Percentiles rank a stretch among this genome's conserved stretches.
Evolutionary conservation across 208 protist species (phyloP).

Genomic region (Trypanosoma scelopori): DNA sequence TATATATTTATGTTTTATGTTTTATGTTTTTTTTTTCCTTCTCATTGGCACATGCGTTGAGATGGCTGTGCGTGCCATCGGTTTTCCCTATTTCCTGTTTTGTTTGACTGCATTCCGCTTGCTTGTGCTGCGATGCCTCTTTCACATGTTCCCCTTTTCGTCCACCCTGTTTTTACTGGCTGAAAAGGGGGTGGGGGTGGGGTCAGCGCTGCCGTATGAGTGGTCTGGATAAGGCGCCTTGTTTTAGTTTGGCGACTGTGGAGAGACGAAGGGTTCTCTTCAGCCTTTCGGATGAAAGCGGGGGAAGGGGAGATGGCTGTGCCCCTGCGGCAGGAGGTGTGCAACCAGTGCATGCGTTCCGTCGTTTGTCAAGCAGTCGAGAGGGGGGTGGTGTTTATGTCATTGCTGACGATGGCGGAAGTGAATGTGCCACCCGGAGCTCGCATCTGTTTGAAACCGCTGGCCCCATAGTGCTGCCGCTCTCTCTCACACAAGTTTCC

Average conservation of each 20-base stretch:
- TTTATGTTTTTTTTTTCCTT: conserved; percentile 9
- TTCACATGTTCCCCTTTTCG: neutral
- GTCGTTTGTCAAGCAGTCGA: neutral
- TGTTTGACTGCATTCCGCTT: neutral
- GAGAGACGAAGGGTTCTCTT: neutral
- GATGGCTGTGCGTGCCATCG: too few species aligned
- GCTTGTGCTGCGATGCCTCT: too few species aligned
- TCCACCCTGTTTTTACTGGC: neutral
- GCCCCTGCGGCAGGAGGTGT: neutral
- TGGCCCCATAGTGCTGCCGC: conserved; percentile 36
- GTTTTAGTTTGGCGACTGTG: neutral
- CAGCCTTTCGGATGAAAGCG: neutral
- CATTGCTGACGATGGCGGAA: neutral
- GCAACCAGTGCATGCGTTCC: neutral
- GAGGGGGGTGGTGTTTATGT: neutral
- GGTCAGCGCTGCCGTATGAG: conserved; percentile 1
- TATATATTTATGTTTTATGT: too few species aligned
- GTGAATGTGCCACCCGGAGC: conserved; percentile 27
- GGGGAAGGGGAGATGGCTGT: neutral
- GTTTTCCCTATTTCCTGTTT: neutral
- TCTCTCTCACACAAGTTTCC: conserved; percentile 38
- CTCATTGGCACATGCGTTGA: too few species aligned
- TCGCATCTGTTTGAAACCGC: conserved; percentile 57
- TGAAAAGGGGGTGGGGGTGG: too few species aligned
- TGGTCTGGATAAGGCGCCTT: neutral